These are phyloP conservation scores for Yamadazyma phyllophila DNA, from an alignment of 805 yeast species.

Conservation along the genomic window DNA sequence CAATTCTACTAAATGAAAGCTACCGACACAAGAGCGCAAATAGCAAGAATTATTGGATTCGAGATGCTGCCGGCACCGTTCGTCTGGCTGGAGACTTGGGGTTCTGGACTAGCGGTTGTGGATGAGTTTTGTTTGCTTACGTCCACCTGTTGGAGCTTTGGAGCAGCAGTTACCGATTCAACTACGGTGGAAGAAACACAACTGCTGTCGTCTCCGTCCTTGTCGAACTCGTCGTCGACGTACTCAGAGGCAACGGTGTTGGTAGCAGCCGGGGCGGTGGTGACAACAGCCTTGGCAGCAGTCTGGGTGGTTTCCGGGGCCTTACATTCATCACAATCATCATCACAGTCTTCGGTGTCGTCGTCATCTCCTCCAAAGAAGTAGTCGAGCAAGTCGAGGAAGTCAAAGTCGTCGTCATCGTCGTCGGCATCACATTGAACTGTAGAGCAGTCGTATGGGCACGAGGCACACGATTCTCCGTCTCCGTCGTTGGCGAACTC, in stretches of 20 bases:
- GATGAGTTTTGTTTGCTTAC: constrained; percentile 2
- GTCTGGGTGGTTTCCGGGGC: constrained; percentile 9
- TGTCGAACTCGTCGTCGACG: constrained; percentile 14
- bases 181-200: constrained; percentile 8
- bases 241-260: constrained; percentile 5
- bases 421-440: constrained; percentile 14
- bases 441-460: constrained; percentile 13
- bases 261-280: too few species aligned
- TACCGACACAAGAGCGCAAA: constrained; percentile 5
- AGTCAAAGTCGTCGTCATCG: constrained; percentile 16
- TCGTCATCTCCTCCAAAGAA: constrained; percentile 14
- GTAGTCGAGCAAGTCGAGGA: constrained; percentile 13
- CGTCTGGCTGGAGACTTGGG: constrained; percentile 7
- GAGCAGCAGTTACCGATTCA: constrained; percentile 1
- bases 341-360: constrained; percentile 16
- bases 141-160: constrained; percentile 5
- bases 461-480: constrained; percentile 7
- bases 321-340: constrained; percentile 16
- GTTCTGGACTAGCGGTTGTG: constrained; percentile 11
- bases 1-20: constrained; percentile 11
- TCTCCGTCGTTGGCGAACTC: constrained; percentile 16
- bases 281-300: too few species aligned
- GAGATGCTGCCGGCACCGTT: constrained; percentile 4
- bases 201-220: constrained; percentile 14
- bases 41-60: constrained; percentile 3